Percentiles rank a stretch among this genome's conserved stretches.
Evolutionary conservation across 2,329 filamentous ascomycete genomes (phyloP).

Genomic region (Grosmannia penicillata): DNA sequence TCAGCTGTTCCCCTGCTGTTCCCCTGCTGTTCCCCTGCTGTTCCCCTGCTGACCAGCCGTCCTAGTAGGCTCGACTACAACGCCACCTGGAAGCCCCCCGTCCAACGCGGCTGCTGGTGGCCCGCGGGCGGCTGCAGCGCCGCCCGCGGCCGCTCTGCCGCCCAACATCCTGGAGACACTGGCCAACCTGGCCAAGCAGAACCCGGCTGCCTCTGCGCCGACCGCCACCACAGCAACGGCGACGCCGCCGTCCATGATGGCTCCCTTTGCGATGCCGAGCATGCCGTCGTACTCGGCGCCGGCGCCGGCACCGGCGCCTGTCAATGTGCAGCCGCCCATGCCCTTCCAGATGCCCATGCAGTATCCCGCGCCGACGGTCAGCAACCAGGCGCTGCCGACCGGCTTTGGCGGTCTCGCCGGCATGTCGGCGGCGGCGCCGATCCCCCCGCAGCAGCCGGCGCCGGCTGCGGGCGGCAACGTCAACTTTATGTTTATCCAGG

Average conservation of each 20-base stretch:
- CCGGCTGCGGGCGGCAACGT: conserved; percentile 26
- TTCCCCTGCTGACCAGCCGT: background rate
- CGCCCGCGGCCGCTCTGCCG: conserved; percentile 26
- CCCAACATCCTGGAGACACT: conserved; percentile 61
- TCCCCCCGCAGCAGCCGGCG: conserved; percentile 1
- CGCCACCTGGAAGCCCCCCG: conserved; percentile 50
- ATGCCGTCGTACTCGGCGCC: too few species aligned
- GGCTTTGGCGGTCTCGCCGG: conserved; percentile 4
- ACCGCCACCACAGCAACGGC: conserved; percentile 18
- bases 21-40: background rate
- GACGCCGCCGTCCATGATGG: conserved; percentile 2
- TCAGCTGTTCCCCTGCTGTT: conserved; percentile 1
- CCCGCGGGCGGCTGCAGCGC: conserved; percentile 14
- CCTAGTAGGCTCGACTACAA: conserved; percentile 51
- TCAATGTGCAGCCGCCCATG: conserved; percentile 38
- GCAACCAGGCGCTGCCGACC: conserved; percentile 7
- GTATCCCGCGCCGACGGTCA: conserved; percentile 18
- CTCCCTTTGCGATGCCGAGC: conserved; percentile 1
- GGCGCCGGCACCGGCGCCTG: conserved; percentile 34
- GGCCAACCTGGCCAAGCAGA: conserved; percentile 68
- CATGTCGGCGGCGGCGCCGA: background rate
- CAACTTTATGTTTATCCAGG: conserved; percentile 60
- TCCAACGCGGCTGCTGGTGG: conserved; percentile 17
- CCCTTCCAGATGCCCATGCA: conserved; percentile 16
- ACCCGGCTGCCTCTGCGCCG: conserved; percentile 16